Base-by-base conservation (phyloP, 2,329 filamentous ascomycete species). In the Verticillium albo-atrum region DNA sequence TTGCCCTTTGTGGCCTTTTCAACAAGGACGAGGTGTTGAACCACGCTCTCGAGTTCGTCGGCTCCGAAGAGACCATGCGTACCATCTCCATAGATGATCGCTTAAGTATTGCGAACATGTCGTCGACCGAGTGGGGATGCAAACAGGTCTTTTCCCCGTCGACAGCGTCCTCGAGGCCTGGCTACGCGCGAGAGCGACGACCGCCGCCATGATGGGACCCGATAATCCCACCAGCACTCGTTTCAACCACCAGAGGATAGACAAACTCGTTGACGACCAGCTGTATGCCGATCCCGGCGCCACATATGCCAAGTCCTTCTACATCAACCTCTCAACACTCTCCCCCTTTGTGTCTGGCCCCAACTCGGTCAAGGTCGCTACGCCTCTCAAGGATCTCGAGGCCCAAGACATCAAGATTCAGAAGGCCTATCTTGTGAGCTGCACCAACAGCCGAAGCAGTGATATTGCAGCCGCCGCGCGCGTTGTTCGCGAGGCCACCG, bases 301-400 rank as follows among this genome's bases (percentile, higher is more conserved):
- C 1, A 80, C 79, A 5, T 98, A 97, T 66, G 89, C 92, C 58
- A 97, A 98, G 75, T 78, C 88, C 42, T 80, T 97, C 0, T 92
- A 90, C 71, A 78, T 97, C 7, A 86, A 97, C 71, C 82, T 98
- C 1, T 91, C 89, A 0, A 93, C 91, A 0, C 82, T 97, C 0
- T 89, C 91, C 0, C 93, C 93, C 0, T 93, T 90, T 59, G 87
- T 98, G 10, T 82, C 92, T 0, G 93, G 94, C 0, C 94, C 94
- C 1, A 97, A 97, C 75, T 93, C 90, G 0, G 92, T 97, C 68
- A 97, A 97, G 74, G 78, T 97, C 0, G 87, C 89, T 0, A 96
- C 88, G 0, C 91, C 94, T 0, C 74, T 98, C 1, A 76, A 79
- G 5, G 86, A 94, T 32, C 83, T 98, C 1, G 89, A 89, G 66